Percentiles rank a stretch among this genome's conserved stretches.
phyloP scores from a whole-genome alignment of 331 rosid species.

The Acacia pycnantha region DNA sequence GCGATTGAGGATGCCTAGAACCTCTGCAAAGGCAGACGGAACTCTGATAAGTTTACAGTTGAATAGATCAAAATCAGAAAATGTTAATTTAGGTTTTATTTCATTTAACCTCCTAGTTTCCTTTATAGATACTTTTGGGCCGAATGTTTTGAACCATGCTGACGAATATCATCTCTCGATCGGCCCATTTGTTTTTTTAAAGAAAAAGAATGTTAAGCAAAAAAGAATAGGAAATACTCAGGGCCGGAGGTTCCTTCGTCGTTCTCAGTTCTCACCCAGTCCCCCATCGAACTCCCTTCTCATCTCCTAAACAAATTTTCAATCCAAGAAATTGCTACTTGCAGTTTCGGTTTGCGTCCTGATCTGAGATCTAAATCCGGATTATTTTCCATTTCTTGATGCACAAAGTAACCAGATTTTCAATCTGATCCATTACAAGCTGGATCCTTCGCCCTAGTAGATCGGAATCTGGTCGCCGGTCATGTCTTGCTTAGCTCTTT shows the following conservation, averaged over 20 bases:
- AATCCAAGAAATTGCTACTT: background rate
- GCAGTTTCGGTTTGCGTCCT: background rate
- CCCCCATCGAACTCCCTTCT: background rate
- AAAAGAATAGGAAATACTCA: background rate
- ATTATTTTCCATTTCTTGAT: background rate
- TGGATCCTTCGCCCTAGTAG: constrained; percentile 19
- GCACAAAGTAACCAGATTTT: background rate
- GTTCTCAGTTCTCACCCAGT: background rate
- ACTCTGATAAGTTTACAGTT: too few species aligned
- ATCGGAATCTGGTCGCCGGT: constrained; percentile 19
- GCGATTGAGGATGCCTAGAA: too few species aligned
- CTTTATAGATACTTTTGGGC: background rate
- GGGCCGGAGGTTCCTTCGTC: background rate
- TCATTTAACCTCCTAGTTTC: too few species aligned
- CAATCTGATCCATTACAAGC: constrained; percentile 9
- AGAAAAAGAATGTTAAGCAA: background rate
- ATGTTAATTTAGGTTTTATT: too few species aligned
- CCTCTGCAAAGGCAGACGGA: too few species aligned
- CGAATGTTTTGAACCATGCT: background rate
- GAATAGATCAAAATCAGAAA: too few species aligned
- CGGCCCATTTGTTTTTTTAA: background rate
- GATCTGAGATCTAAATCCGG: constrained; percentile 12
- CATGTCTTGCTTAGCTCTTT: constrained; percentile 97
- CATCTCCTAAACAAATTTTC: background rate
- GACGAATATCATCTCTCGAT: background rate